phyloP scores from a whole-genome alignment of 495 filamentous ascomycete genomes.

The Gamarada debralockiae region DNA sequence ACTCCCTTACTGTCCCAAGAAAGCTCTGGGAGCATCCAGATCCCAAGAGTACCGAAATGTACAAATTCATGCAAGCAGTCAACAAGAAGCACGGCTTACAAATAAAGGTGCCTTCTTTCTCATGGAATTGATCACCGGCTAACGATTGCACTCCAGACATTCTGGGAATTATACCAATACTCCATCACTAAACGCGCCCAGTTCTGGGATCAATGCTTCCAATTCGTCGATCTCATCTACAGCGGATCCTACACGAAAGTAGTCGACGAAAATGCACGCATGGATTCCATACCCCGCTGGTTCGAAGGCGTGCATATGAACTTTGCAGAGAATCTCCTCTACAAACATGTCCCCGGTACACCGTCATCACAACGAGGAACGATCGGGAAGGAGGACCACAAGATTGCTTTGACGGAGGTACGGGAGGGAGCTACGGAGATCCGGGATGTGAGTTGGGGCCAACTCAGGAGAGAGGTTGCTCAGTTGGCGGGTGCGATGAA shows the following conservation, averaged over 20 bases:
- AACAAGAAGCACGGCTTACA: constrained; percentile 39
- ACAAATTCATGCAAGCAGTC: constrained; percentile 43
- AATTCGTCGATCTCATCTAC: constrained; percentile 55
- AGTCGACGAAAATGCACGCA: constrained; percentile 63
- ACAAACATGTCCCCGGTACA: constrained; percentile 32
- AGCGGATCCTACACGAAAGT: constrained; percentile 52
- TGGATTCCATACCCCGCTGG: constrained; percentile 66
- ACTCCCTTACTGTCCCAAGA: constrained; percentile 31
- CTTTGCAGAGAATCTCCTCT: constrained; percentile 63
- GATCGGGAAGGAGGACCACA: constrained; percentile 61
- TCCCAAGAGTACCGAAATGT: constrained; percentile 48
- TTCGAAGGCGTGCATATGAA: constrained; percentile 62
- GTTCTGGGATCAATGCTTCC: constrained; percentile 66
- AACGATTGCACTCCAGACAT: constrained; percentile 39
- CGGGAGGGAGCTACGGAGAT: constrained; percentile 61
- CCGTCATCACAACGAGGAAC: constrained; percentile 33
- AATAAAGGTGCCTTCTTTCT: constrained; percentile 35
- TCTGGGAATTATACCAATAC: constrained; percentile 60
- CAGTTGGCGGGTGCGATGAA: constrained; percentile 58
- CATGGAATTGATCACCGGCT: neutral
- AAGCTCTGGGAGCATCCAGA: constrained; percentile 57
- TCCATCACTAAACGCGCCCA: constrained; percentile 54
- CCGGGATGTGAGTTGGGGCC: constrained; percentile 57
- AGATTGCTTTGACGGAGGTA: constrained; percentile 65
- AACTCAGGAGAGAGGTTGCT: constrained; percentile 53